Evolutionary conservation across 176 grass and related monocot genomes (phyloP).

Genomic region (Alopecurus myosuroides): DNA sequence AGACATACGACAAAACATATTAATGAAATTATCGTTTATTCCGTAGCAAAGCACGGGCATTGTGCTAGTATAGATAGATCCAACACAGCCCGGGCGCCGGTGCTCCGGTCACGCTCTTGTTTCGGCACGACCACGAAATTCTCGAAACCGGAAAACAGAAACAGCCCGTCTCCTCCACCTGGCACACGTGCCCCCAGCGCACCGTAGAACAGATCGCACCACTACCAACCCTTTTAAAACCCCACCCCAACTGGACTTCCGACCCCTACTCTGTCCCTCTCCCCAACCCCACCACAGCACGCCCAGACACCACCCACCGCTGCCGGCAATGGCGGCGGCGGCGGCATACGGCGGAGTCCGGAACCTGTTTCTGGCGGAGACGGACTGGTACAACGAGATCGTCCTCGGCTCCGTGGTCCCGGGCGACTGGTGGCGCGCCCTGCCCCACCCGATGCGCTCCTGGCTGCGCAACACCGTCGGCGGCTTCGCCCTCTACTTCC

Average conservation of each 20-base stretch:
- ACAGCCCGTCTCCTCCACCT: no score
- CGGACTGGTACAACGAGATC: constrained; percentile 80
- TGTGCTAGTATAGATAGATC: no score
- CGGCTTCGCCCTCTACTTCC: constrained; percentile 61
- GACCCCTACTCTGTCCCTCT: neutral
- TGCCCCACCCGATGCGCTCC: constrained; percentile 73
- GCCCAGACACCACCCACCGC: neutral
- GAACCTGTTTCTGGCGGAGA: constrained; percentile 57
- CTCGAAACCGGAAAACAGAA: no score
- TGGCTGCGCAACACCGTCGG: constrained; percentile 93
- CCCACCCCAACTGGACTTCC: neutral
- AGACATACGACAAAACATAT: no score
- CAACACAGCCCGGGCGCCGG: no score
- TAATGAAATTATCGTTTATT: no score
- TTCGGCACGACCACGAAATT: no score
- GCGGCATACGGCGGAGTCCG: neutral
- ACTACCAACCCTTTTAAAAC: neutral
- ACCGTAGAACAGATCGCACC: neutral
- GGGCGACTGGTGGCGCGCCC: constrained; percentile 54
- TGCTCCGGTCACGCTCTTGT: no score
- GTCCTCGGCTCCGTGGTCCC: constrained; percentile 54
- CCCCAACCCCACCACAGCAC: neutral
- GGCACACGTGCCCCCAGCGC: neutral
- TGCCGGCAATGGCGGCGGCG: constrained; percentile 40
- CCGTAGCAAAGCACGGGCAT: no score